phyloP scores from a whole-genome alignment of 73 alveolate species.

The Blepharisma stoltei region DNA sequence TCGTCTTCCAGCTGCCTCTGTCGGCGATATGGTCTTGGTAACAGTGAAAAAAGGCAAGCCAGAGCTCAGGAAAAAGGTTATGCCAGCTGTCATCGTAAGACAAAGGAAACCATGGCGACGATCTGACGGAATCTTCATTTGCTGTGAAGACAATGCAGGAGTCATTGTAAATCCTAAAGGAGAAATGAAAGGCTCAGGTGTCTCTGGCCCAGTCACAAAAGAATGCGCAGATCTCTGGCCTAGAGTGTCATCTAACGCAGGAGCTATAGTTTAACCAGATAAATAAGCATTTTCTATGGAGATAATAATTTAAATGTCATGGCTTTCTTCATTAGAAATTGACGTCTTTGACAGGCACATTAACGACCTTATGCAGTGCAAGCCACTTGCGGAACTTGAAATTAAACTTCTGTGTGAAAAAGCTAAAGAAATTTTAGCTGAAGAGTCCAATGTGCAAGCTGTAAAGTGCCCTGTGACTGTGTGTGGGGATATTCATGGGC shows the following conservation, averaged over 20 bases:
- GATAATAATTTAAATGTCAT: background rate
- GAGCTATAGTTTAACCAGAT: constrained; percentile 78
- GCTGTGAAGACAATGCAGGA: constrained; percentile 96
- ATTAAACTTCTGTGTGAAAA: constrained; percentile 88
- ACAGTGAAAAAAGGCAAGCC: constrained; percentile 96
- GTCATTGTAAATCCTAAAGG: constrained; percentile 94
- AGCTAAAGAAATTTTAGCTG: constrained; percentile 91
- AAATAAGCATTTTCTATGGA: too few species aligned
- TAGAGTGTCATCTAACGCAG: constrained; percentile 89
- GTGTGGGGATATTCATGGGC: constrained; percentile 98
- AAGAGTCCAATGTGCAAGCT: constrained; percentile 80
- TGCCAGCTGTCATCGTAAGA: constrained; percentile 92
- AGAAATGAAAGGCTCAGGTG: constrained; percentile 95
- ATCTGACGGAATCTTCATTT: constrained; percentile 89
- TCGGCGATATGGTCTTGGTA: constrained; percentile 91
- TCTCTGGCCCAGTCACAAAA: constrained; percentile 95
- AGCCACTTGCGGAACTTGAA: constrained; percentile 81
- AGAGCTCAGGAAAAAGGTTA: constrained; percentile 92
- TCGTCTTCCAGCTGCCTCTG: constrained; percentile 69
- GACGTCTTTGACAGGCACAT: constrained; percentile 42
- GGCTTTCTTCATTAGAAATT: constrained; percentile 7
- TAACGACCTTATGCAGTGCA: constrained; percentile 40
- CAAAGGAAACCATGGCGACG: constrained; percentile 93
- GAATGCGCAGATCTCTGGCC: constrained; percentile 91
- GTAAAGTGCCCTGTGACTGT: constrained; percentile 89